Base-by-base conservation (phyloP, 2,329 filamentous ascomycete species). In the Emydomyces testavorans region DNA sequence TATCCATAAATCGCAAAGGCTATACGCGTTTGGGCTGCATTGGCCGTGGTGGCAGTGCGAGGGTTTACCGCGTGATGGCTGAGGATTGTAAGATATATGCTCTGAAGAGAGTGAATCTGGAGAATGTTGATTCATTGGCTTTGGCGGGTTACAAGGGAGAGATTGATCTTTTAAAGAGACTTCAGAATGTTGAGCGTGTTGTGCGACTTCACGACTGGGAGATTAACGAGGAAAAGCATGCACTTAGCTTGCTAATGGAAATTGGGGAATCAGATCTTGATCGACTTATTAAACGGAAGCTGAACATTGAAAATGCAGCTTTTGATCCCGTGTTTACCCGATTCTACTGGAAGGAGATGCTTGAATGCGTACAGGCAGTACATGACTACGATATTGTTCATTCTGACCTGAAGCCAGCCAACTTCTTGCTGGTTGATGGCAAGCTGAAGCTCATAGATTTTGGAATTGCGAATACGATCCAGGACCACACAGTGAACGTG, bases 301-400 rank as follows among this genome's bases (percentile, higher is more conserved):
- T 85, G 58, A 85, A 81, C 58, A 77, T 74, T 0, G 82, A 88
- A 52, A 78, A 83, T 46, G 78, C 85, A 32, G 78, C 75, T 51
- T 83, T 98, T 52, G 92, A 98, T 61, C 76, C 86, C 1, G 85
- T 83, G 46, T 95, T 96, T 64, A 87, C 92, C 10, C 83, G 92
- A n/a, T 93, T 85, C 67, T 94, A 94, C 72, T 98, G 92, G 92
- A 92, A 94, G 65, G 92, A 98, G 68, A 98, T 98, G 92, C 80
- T 98, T 15, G 88, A 94, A 64, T 96, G 92, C 62, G 79, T 98
- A 4, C 79, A 85, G 56, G 79, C 90, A 0, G 88, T 98, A 1
- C 92, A 98, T 62, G 78, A 83, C 10, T 76, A 83, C 62, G 88
- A 95, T 60, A 89, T 98, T 54, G 92, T 98, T 2, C 92, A 98